These are phyloP conservation scores for Proliferodiscus dingleyae DNA, from an alignment of 2,329 filamentous ascomycete species.

Conservation along the genomic window DNA sequence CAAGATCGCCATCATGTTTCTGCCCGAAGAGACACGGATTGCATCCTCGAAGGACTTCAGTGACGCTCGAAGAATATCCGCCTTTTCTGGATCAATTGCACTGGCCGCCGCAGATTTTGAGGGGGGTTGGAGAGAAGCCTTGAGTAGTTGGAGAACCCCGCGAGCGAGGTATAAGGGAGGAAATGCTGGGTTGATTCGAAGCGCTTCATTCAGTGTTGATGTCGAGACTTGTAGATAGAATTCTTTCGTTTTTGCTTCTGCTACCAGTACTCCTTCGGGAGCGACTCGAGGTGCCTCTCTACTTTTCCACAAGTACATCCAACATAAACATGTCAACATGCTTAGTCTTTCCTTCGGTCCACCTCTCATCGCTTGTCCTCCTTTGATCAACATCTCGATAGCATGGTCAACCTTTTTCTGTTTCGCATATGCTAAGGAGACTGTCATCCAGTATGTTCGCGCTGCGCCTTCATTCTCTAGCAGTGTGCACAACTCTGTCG, in stretches of 20 bases:
- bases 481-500: constrained; percentile 88
- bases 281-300: constrained; percentile 62
- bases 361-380: constrained; percentile 54
- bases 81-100: constrained; percentile 63
- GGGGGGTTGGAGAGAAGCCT: constrained; percentile 76
- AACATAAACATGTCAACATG: constrained; percentile 62
- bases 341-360: constrained; percentile 62
- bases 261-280: constrained; percentile 57
- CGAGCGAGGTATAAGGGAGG: constrained; percentile 87
- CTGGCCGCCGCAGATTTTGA: constrained; percentile 61
- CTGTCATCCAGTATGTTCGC: constrained; percentile 96
- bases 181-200: constrained; percentile 86
- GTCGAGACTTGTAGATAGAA: constrained; percentile 89
- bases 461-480: constrained; percentile 91
- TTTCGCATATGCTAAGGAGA: constrained; percentile 93
- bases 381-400: constrained; percentile 66
- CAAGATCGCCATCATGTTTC: constrained; percentile 88
- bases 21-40: constrained; percentile 73
- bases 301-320: constrained; percentile 67
- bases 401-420: constrained; percentile 87
- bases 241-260: constrained; percentile 86
- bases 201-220: constrained; percentile 88
- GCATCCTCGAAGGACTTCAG: constrained; percentile 95
- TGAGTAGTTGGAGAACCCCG: constrained; percentile 81
- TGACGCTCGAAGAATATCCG: constrained; percentile 77